Base-by-base conservation (phyloP, 805 yeast genomes). In the Pichia paraexigua region DNA sequence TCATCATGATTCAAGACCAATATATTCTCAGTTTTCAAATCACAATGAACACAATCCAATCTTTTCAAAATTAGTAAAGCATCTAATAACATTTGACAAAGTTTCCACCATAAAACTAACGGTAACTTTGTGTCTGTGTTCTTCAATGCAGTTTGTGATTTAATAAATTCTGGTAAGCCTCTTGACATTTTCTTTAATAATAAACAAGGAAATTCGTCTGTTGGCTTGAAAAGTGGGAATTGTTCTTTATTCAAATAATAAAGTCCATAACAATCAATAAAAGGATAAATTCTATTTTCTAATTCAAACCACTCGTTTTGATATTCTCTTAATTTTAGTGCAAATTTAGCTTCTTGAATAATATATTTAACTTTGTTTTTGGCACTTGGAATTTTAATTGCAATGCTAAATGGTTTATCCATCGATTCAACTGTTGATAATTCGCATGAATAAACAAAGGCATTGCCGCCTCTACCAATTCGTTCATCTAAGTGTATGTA, bases 21-120 rank as follows among this genome's bases (percentile, higher is more conserved):
- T 10, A 77, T 59, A 56, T 77, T 77, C 44, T 72, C 72, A 18
- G 78, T 68, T 59, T 77, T 77, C 53, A 75, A 57, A 56, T 77
- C 82, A 56, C 78, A 70, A 53, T 77, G 80, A 17, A 77, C 71
- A 27, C 70, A 55, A 5, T 63, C 56, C 24, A 68, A 50, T 3
- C 59, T 57, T 42, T 55, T 54, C 24, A 73, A 48, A 1, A 66
- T 56, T 1, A 45, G 27, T 3, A 71, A 54, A 5, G 63, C 62
- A 45, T 58, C 52, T 1, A 68, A 18, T 20, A 72, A 55, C 9
- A 63, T 56, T 12, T 53, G 53, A 3, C 64, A 63, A 6, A 72
- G 53, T 27, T 50, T 51, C 69, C 70, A 70, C 73, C 73, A 72
- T 13, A 51, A 43, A 1, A 51, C 42, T 1, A 49, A 15, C 1